Base-by-base conservation (phyloP, 352 stramenopile species). In the Blastocystis sp. region DNA sequence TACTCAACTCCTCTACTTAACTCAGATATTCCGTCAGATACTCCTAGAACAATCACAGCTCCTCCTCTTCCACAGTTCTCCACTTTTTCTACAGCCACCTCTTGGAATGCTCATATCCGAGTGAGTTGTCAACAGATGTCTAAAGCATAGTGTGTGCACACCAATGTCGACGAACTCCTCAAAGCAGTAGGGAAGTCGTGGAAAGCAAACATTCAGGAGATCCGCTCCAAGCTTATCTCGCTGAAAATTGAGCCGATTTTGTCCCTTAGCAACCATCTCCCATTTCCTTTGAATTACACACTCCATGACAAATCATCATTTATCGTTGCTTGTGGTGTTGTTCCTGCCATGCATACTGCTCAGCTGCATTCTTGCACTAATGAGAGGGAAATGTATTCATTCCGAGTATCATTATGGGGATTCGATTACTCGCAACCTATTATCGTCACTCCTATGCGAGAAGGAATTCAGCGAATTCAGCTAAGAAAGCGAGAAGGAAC, bases 261-360 rank as follows among this genome's bases (percentile, higher is more conserved):
- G 9, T 39, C 56, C 18, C 37, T 76, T 20, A 6, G 29, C 13
- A 76, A 76, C 64, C 13, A 39, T 39, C 9, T 76, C 26, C 64
- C 26, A 2, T 11, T 76, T 15, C 73, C 73, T 37, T 3, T 84
- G 23, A 84, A 63, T 15, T 84, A 84, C 56, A 61, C 29, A 2
- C 53, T 84, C 11, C 45, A 64, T 3, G 43, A 29, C 47, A 8
- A 37, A 1, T 6, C 18, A 2, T 39, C 29, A 11, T n/a, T 18
- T 13, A 68, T 84, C 47, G 73, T 41, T 23, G 73, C 73, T 15
- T 84, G 73, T 45, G 73, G 73, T 23, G 73, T 84, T 6, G 50
- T 84, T 37, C 53, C 53, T 20, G 43, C 73, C 1, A 13, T 45
- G 18, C 34, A 37, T 23, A 53, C 20, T 18, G 50, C 55, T 15